Percentiles rank a stretch among this genome's conserved stretches.
Conservation (phyloP, 495 filamentous ascomycete genomes). For the Neurospora tetraspora region DNA sequence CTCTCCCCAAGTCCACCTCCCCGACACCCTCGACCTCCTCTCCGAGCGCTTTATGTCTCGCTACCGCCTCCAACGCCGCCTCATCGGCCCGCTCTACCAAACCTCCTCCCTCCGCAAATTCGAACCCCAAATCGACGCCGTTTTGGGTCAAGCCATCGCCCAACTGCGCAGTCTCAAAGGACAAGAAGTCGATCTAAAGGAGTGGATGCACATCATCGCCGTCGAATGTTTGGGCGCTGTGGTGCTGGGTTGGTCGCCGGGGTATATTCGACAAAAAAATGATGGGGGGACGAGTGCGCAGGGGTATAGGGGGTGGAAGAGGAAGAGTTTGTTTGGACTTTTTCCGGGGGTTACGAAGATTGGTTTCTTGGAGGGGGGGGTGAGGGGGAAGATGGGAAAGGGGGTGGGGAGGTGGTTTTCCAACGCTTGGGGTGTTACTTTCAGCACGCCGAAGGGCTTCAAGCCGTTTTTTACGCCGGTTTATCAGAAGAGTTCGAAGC, state of each 20-base stretch:
- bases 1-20: no score
- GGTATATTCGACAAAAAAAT: conserved; percentile 18
- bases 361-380: not conserved
- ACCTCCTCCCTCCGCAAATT: conserved; percentile 25
- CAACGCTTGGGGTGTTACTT: conserved; percentile 21
- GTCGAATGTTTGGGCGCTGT: conserved; percentile 33
- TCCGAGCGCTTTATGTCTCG: conserved; percentile 27
- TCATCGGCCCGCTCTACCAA: conserved; percentile 29
- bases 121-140: conserved; percentile 23
- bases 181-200: conserved; percentile 24
- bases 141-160: conserved; percentile 16
- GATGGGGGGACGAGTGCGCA: conserved; percentile 28
- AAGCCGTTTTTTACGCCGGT: conserved; percentile 29
- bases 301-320: conserved; percentile 26
- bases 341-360: conserved; percentile 8
- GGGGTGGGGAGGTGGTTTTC: conserved; percentile 6
- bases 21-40: conserved; percentile 27
- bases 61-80: conserved; percentile 30
- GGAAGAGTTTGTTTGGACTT: conserved; percentile 27
- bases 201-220: conserved; percentile 34
- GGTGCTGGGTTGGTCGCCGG: conserved; percentile 30
- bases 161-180: conserved; percentile 17
- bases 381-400: not conserved
- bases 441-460: conserved; percentile 18
- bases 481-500: conserved; percentile 16